Evolutionary conservation across 2,329 filamentous ascomycete genomes (phyloP), one percentile per base, ranked within the genome.

Genomic region (Chaetomium sp.): DNA sequence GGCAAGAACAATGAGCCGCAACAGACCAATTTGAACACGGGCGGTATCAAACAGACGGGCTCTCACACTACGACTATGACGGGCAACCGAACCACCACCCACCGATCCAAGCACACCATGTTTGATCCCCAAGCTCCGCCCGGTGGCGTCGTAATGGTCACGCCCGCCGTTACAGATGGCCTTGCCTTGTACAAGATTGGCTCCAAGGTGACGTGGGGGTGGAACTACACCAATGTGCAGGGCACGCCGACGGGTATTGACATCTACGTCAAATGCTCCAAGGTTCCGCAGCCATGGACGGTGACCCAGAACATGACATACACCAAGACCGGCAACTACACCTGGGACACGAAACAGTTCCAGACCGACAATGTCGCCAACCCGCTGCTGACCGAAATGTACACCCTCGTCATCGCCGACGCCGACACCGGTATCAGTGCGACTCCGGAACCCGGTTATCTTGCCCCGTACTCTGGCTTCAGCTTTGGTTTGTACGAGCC

Each of bases 161-260:
- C 74, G 1, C 83, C 83, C 1, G 70, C 74, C 41, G 68, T 73
- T 6, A 74, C 72, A 3, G 66, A 69, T 9, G 72, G 73, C 33
- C 72, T 74, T 8, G 72, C 77, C 56, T 74, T 83, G 42, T 85
- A 80, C 75, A 81, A 81, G 65, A 81, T 86, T 58, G 79, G 80
- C 58, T 77, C 84, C 64, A 73, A 73, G 45, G 72, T 85, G 44
- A 85, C 81, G 11, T 82, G 80, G 69, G 76, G 71, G 47, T 87
- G 82, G 82, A 86, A 86, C 70, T 86, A 85, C 72, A 86, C 84
- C 3, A 78, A 77, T 45, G 68, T 87, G 35, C 72, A 76, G 54
- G 80, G 72, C 33, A 79, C 74, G 1, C 84, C 84, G 1, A 82
- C 79, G 3, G 82, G 81, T 42, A 66, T 87, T 55, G 81, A 86